phyloP scores from a whole-genome alignment of 306 rosid genomes.

The Pachyrhizus erosus region DNA sequence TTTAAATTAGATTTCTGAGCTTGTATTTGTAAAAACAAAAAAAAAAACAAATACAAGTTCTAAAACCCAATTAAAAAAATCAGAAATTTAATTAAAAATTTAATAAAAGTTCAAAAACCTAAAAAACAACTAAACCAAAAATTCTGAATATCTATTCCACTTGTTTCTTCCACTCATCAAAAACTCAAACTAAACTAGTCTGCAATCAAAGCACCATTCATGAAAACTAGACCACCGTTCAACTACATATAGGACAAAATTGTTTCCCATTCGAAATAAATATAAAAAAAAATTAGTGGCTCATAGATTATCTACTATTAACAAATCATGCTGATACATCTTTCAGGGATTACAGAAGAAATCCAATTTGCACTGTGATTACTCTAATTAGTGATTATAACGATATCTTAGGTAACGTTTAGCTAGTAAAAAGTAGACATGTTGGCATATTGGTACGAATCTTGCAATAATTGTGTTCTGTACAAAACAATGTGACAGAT shows the following conservation, averaged over 20 bases:
- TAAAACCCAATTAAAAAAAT: too few species aligned
- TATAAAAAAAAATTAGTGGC: not conserved
- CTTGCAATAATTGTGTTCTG: constrained; percentile 33
- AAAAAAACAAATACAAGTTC: too few species aligned
- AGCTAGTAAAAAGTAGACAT: constrained; percentile 4
- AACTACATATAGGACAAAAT: not conserved
- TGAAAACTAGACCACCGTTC: not conserved
- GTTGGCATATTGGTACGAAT: constrained; percentile 9
- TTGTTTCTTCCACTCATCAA: too few species aligned
- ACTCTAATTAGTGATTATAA: constrained; percentile 9
- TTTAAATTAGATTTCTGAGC: too few species aligned
- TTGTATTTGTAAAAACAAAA: too few species aligned
- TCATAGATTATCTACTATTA: not conserved
- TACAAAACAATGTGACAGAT: constrained; percentile 39
- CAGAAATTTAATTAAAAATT: too few species aligned
- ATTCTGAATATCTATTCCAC: too few species aligned
- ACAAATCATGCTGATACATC: constrained; percentile 31
- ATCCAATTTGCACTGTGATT: constrained; percentile 35
- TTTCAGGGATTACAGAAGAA: constrained; percentile 22
- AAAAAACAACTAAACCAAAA: too few species aligned
- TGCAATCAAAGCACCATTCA: not conserved
- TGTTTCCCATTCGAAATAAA: not conserved
- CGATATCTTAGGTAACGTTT: constrained; percentile 18
- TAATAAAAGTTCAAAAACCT: too few species aligned
- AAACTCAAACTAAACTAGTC: too few species aligned